A percentile compares a stretch with the other conserved stretches of the same genome.
Conservation (phyloP, 495 filamentous ascomycete genomes). For the Lasiosphaeria hispida region DNA sequence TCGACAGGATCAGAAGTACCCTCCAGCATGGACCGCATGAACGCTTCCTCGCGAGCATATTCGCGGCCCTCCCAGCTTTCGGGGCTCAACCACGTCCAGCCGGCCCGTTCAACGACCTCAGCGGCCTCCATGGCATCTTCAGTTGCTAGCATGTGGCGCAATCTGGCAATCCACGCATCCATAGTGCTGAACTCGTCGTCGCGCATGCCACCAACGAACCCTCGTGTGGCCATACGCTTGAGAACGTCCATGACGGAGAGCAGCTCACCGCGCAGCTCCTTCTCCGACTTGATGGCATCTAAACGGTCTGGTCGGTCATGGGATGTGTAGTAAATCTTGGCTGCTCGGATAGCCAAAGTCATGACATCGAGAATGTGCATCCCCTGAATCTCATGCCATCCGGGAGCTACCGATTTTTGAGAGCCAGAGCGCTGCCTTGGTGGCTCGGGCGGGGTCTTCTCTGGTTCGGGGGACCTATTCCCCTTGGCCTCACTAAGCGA, state of each 20-base stretch:
- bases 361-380: constrained; percentile 87
- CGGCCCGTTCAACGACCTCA: constrained; percentile 66
- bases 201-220: constrained; percentile 80
- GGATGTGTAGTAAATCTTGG: constrained; percentile 89
- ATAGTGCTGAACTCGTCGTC: constrained; percentile 71
- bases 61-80: constrained; percentile 78
- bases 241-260: constrained; percentile 83
- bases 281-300: constrained; percentile 81
- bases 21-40: constrained; percentile 62
- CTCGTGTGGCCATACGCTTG: constrained; percentile 83
- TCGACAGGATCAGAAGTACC: constrained; percentile 29
- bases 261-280: constrained; percentile 73
- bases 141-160: constrained; percentile 68
- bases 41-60: constrained; percentile 76
- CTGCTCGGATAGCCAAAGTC: constrained; percentile 89
- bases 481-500: constrained; percentile 53
- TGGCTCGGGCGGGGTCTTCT: not conserved
- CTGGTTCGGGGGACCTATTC: constrained; percentile 26
- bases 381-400: constrained; percentile 84
- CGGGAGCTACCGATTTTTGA: constrained; percentile 35
- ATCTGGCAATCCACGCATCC: constrained; percentile 68
- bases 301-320: constrained; percentile 79
- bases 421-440: not conserved
- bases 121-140: constrained; percentile 73
- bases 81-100: constrained; percentile 74